Conservation (phyloP, 805 yeast species). For the Pichia exigua region DNA sequence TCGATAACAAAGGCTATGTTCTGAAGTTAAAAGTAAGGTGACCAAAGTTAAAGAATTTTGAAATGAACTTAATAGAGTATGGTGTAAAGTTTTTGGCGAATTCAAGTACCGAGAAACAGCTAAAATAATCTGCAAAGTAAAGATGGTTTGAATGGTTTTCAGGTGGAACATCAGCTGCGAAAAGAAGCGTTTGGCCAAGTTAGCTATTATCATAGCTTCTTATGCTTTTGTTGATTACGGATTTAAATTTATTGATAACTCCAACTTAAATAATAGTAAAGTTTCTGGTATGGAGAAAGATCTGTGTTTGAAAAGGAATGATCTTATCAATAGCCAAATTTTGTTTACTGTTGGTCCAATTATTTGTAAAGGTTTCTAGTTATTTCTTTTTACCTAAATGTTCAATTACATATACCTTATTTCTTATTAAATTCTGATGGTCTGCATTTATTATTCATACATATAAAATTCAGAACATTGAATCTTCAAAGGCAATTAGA, state of each 20-base stretch:
- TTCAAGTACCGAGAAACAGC: constrained; percentile 47
- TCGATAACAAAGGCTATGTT: background rate
- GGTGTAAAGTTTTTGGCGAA: constrained; percentile 55
- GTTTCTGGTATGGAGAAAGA: constrained; percentile 57
- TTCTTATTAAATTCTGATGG: constrained; percentile 58
- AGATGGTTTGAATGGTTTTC: constrained; percentile 53
- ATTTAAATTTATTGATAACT: constrained; percentile 58
- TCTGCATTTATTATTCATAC: constrained; percentile 54
- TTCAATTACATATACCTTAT: constrained; percentile 47
- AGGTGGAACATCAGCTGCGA: constrained; percentile 40
- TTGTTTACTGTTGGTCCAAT: constrained; percentile 53
- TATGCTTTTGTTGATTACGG: constrained; percentile 57
- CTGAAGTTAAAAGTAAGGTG: constrained; percentile 3
- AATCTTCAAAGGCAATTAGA: constrained; percentile 51
- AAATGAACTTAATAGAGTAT: constrained; percentile 45
- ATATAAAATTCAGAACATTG: constrained; percentile 41
- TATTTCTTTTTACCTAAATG: constrained; percentile 47
- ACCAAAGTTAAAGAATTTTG: constrained; percentile 32
- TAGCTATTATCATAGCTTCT: constrained; percentile 48
- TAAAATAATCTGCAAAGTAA: constrained; percentile 24
- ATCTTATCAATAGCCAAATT: constrained; percentile 51
- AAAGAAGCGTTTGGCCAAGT: constrained; percentile 39
- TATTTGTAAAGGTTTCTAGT: constrained; percentile 55
- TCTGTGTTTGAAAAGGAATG: constrained; percentile 52
- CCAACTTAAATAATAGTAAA: constrained; percentile 58